Percentiles rank a stretch among this genome's conserved stretches.
Evolutionary conservation across 1,284 basidiomycete species (phyloP).

Genomic region (Exsudoporus floridanus): DNA sequence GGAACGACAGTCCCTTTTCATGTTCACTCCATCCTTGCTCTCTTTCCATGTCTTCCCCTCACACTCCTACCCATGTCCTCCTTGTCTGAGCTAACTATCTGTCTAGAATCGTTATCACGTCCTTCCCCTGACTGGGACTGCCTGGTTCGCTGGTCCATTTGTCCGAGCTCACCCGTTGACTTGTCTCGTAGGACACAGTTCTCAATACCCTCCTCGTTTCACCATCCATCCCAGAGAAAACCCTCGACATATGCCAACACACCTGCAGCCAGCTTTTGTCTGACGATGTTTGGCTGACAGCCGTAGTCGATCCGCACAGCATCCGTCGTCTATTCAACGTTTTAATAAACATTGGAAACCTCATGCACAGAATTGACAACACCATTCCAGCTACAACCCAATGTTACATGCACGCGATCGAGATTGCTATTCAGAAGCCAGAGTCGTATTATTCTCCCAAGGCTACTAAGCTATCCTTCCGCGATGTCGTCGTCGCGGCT

Average conservation of each 20-base stretch:
- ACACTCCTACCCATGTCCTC: conserved; percentile 25
- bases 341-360: conserved; percentile 37
- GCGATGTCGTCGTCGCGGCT: conserved; percentile 38
- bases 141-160: conserved; percentile 25
- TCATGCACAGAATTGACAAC: conserved; percentile 37
- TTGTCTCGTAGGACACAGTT: conserved; percentile 23
- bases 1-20: conserved; percentile 27
- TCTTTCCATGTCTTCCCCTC: conserved; percentile 23
- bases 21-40: conserved; percentile 24
- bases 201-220: conserved; percentile 29
- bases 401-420: conserved; percentile 38
- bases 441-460: conserved; percentile 16
- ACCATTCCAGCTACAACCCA: conserved; percentile 36
- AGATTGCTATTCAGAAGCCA: conserved; percentile 36
- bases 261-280: conserved; percentile 36
- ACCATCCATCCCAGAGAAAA: conserved; percentile 31
- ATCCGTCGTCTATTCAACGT: conserved; percentile 36
- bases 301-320: conserved; percentile 26
- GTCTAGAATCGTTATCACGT: conserved; percentile 25
- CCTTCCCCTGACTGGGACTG: conserved; percentile 35
- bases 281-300: conserved; percentile 25
- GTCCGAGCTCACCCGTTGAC: conserved; percentile 15
- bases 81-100: conserved; percentile 28
- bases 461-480: conserved; percentile 26
- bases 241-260: conserved; percentile 32